These are phyloP conservation scores for Mycena metata DNA, from an alignment of 768 basidiomycete genomes.

Conservation along the genomic window DNA sequence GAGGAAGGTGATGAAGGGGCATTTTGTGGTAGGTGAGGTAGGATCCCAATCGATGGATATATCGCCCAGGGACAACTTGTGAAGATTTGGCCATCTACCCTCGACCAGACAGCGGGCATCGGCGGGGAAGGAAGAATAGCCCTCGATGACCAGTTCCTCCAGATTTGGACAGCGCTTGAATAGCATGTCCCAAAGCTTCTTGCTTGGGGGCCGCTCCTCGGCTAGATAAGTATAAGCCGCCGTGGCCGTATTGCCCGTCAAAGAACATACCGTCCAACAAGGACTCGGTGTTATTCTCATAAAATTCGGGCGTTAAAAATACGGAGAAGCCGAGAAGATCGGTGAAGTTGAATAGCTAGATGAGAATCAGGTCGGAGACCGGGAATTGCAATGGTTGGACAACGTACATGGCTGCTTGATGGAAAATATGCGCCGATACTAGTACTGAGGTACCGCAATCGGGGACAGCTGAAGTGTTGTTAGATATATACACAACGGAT, in stretches of 20 bases:
- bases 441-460: constrained; percentile 71
- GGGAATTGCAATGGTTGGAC: not conserved
- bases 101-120: constrained; percentile 68
- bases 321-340: constrained; percentile 74
- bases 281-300: constrained; percentile 69
- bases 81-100: constrained; percentile 78
- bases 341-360: constrained; percentile 77
- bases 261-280: constrained; percentile 66
- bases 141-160: constrained; percentile 72
- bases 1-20: constrained; percentile 76
- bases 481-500: constrained; percentile 4
- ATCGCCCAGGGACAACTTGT: constrained; percentile 73
- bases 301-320: constrained; percentile 72
- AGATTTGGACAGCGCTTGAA: constrained; percentile 73
- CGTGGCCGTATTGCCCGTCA: not conserved
- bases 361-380: constrained; percentile 8
- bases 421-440: constrained; percentile 75
- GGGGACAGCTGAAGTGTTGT: constrained; percentile 67
- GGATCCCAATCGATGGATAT: constrained; percentile 71
- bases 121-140: constrained; percentile 65
- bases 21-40: constrained; percentile 57
- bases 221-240: not conserved
- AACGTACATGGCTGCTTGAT: constrained; percentile 72
- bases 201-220: constrained; percentile 67
- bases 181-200: constrained; percentile 79